Conservation (phyloP, 768 basidiomycete genomes). For the Leucogyrophana mollusca region DNA sequence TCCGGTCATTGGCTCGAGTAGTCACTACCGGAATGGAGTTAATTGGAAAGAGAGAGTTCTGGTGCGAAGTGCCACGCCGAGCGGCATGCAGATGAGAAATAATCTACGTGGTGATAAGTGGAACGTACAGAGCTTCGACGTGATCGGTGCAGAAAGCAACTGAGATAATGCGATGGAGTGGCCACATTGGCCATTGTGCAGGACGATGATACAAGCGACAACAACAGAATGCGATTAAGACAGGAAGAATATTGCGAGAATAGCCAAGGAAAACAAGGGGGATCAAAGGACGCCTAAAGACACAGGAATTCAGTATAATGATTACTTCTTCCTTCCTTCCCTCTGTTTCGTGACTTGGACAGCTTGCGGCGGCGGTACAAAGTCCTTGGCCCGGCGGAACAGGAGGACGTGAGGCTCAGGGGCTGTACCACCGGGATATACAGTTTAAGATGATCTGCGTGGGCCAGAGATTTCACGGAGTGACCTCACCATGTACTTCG, state of each 20-base stretch:
- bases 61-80: too few species aligned
- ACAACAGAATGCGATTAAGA: background rate
- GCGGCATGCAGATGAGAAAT: too few species aligned
- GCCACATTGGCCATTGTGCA: background rate
- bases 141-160: too few species aligned
- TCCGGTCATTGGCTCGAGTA: too few species aligned
- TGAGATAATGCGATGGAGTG: background rate
- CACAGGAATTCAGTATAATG: background rate
- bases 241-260: conserved; percentile 15
- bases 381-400: conserved; percentile 81
- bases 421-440: conserved; percentile 49
- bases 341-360: conserved; percentile 37
- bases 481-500: conserved; percentile 81
- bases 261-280: conserved; percentile 18
- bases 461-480: background rate
- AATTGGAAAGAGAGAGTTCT: too few species aligned
- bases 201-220: background rate
- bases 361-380: conserved; percentile 46
- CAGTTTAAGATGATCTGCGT: conserved; percentile 2
- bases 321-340: conserved; percentile 44
- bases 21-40: too few species aligned
- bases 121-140: too few species aligned
- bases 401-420: conserved; percentile 94
- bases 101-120: too few species aligned
- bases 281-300: conserved; percentile 20